phyloP scores from a whole-genome alignment of 2,329 filamentous ascomycete species.

The Laburnicola sp. region DNA sequence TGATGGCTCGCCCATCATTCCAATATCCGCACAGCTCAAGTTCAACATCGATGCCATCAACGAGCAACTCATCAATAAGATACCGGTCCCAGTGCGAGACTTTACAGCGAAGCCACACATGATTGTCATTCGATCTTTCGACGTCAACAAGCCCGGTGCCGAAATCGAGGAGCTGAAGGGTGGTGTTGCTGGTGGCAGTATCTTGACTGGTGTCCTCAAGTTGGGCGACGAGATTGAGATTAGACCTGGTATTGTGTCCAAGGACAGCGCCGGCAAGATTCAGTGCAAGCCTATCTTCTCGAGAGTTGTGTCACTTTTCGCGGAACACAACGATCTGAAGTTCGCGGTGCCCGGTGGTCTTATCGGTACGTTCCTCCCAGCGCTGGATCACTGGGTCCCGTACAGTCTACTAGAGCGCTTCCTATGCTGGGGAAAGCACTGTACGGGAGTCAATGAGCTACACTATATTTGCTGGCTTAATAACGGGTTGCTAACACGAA shows the following conservation, averaged over 20 bases:
- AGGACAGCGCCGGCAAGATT: conserved; percentile 89
- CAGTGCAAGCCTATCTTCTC: conserved; percentile 98
- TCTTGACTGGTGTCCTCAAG: conserved; percentile 95
- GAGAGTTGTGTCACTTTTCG: conserved; percentile 91
- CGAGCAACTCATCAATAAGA: conserved; percentile 92
- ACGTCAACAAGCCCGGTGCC: conserved; percentile 99
- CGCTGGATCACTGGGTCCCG: too few species aligned
- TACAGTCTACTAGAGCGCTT: too few species aligned
- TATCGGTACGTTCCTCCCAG: conserved; percentile 59
- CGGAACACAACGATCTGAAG: conserved; percentile 97
- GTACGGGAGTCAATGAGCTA: too few species aligned
- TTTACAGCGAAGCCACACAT: conserved; percentile 93
- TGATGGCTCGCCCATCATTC: conserved; percentile 91
- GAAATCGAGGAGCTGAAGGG: conserved; percentile 98
- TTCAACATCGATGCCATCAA: conserved; percentile 99
- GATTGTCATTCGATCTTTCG: conserved; percentile 99
- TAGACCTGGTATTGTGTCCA: conserved; percentile 94
- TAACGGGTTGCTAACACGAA: conserved; percentile 13
- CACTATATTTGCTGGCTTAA: background rate
- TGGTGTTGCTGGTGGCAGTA: conserved; percentile 95
- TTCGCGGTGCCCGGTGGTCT: conserved; percentile 97
- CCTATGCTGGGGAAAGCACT: too few species aligned
- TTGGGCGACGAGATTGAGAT: conserved; percentile 98
- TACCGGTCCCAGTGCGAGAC: conserved; percentile 87
- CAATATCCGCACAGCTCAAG: conserved; percentile 96